A percentile compares a stretch with the other conserved stretches of the same genome.
phyloP scores from a whole-genome alignment of 1,284 basidiomycete species.

The Rhodotorula mucilaginosa region DNA sequence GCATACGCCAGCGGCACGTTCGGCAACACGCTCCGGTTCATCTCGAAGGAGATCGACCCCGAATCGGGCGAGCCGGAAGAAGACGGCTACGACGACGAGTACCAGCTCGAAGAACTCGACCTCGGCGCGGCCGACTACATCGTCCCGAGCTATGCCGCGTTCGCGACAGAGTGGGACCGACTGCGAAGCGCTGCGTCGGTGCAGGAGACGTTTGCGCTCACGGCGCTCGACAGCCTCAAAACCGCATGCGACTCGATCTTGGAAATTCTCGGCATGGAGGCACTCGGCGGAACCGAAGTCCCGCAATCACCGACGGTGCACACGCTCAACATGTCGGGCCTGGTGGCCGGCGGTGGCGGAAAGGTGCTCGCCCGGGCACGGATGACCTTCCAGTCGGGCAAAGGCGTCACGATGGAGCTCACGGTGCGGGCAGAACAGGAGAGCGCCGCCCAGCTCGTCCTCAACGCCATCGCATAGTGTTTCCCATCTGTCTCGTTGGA shows the following conservation, averaged over 20 bases:
- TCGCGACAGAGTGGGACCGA: slow-evolving; percentile 92
- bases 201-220: slow-evolving; percentile 92
- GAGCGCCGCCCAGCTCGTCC: slow-evolving; percentile 77
- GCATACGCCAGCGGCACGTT: slow-evolving; percentile 83
- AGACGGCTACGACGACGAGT: slow-evolving; percentile 98
- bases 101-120: slow-evolving; percentile 94
- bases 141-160: slow-evolving; percentile 84
- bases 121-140: slow-evolving; percentile 90
- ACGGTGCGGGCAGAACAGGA: slow-evolving; percentile 88
- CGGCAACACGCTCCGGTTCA: slow-evolving; percentile 88
- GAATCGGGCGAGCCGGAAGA: slow-evolving; percentile 94
- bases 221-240: slow-evolving; percentile 89
- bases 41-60: slow-evolving; percentile 97
- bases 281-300: slow-evolving; percentile 81
- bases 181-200: slow-evolving; percentile 69
- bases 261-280: slow-evolving; percentile 94
- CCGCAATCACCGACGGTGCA: slow-evolving; percentile 84
- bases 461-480: slow-evolving; percentile 69
- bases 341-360: slow-evolving; percentile 82
- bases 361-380: slow-evolving; percentile 89
- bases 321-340: slow-evolving; percentile 86
- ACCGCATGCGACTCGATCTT: slow-evolving; percentile 89
- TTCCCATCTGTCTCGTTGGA: not conserved
- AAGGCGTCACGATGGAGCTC: slow-evolving; percentile 94
- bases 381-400: slow-evolving; percentile 87